phyloP scores from a whole-genome alignment of 176 grass and related monocot genomes.

The Aegilops speltoides region DNA sequence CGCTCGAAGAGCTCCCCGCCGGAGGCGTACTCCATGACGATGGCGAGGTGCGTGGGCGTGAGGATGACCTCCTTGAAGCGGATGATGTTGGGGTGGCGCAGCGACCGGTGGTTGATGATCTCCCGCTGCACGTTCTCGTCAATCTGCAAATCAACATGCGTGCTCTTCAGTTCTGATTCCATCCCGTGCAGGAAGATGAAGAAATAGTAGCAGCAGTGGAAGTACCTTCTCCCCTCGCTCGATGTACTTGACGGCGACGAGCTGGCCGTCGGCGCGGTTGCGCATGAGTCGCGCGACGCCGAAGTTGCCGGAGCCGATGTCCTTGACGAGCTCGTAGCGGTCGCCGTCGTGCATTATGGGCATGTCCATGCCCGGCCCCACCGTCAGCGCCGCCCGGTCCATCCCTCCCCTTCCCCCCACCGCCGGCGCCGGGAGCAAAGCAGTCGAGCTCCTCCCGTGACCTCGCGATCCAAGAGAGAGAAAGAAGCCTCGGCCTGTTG shows the following conservation, averaged over 20 bases:
- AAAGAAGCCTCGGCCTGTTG: background rate
- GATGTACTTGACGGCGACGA: conserved; percentile 94
- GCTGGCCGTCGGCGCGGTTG: conserved; percentile 60
- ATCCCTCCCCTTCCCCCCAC: background rate
- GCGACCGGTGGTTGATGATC: conserved; percentile 92
- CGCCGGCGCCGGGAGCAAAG: conserved; percentile 8
- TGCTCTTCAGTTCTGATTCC: background rate
- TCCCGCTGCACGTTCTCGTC: conserved; percentile 98
- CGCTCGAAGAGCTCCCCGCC: conserved; percentile 79
- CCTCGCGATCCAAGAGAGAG: background rate
- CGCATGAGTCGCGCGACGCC: conserved; percentile 80
- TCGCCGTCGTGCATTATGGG: conserved; percentile 96
- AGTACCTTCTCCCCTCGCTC: conserved; percentile 75
- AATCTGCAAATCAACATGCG: conserved; percentile 41
- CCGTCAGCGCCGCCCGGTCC: conserved; percentile 73
- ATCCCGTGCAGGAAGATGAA: background rate
- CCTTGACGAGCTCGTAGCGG: conserved; percentile 79
- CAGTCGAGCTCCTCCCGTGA: conserved; percentile 1
- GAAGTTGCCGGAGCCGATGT: conserved; percentile 92
- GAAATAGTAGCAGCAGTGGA: accelerated
- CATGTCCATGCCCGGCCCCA: conserved; percentile 86
- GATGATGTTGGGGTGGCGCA: conserved; percentile 92
- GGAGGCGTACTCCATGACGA: conserved; percentile 85
- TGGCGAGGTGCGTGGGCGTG: conserved; percentile 74
- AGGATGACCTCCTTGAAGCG: conserved; percentile 96